Evolutionary conservation across 2,329 filamentous ascomycete species (phyloP), one percentile per base, ranked within the genome.

Genomic region (Penicillium frequentans): DNA sequence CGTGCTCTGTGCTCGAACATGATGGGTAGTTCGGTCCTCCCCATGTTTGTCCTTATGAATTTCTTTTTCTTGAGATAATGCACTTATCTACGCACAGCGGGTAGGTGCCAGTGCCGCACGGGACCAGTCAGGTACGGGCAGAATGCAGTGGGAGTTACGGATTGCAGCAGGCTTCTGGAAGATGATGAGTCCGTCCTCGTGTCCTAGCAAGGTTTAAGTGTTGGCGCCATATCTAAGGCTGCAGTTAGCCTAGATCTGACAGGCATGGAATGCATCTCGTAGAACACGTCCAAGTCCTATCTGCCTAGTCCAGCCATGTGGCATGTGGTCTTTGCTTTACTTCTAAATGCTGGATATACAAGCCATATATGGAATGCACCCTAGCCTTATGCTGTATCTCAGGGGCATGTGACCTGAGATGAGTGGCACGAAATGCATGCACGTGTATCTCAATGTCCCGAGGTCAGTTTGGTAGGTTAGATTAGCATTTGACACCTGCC

Each of bases 61-160:
- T 35, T 37, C 23, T 47, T n/a, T 35, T 23, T 31, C 45, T 33
- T 49, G 42, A 59, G 54, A 59, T 50, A 56, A 54, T 56, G 53
- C 49, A 57, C 42, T 26, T 29, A 45, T 51, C 50, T 51, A 52
- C 57, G 52, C 48, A 54, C 58, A 52, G 53, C 60, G 55, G 59
- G 60, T 58, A 56, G 23, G 55, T 57, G 56, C 55, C 51, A 56
- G 50, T 46, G 46, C 46, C 46, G 33, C 29, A 46, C 21, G n/a
- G 31, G 49, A 29, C 42, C 52, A 54, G 46, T 49, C 31, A 56
- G 49, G 60, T 46, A 51, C 55, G 35, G 49, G 42, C 56, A 63
- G 37, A 44, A 44, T 61, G 52, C 58, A 62, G 52, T 54, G 53
- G 43, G 48, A 47, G 45, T 37, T n/a, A 27, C 59, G 52, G 58